Base-by-base conservation (phyloP, 1,139 yeast genomes). In the Suhomyces coccinellae region DNA sequence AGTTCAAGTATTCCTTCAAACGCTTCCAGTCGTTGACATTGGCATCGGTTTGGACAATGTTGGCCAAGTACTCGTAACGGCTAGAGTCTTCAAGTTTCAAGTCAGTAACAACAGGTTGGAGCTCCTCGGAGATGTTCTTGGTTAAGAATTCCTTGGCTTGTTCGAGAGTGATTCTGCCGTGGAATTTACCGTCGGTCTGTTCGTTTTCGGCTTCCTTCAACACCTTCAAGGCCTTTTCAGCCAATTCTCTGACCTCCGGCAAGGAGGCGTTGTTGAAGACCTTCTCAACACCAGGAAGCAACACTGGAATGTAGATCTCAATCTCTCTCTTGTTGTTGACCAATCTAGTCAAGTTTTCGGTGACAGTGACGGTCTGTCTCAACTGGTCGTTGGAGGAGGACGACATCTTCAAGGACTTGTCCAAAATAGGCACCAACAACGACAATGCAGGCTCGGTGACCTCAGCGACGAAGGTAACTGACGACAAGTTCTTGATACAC, bases 391-490 rank as follows among this genome's bases (percentile, higher is more conserved):
- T 97, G 13, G 97, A 85, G 5, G 96, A 85, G 2, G 96, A 87
- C 13, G 95, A 82, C 76, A 85, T 78, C 62, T 87, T 90, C 62
- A 93, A 77, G 2, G 98, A 93, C 65, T 93, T 88, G 65, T 85
- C 93, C 61, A 93, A 79, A 56, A 91, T 91, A 42, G 99, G 99
- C 34, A 89, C 97, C 57, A 93, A 77, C 48, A 93, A 72, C 4
- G 98, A 81, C 55, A 93, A 76, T 7, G 96, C 95, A 8, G 98
- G 95, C 69, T 91, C 98, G 14, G 98, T 93, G 51, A 93, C 99
- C 72, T 93, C 99, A 40, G 99, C 97, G 41, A 93, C 99, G 66
- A 93, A 93, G 0, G 99, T 93, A 44, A 93, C 98, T 39, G 95
- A 87, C 2, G 97, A 86, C 52, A 93, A 78, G 42, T 91, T 82